A percentile compares a stretch with the other conserved stretches of the same genome.
These are phyloP conservation scores for Cudoniella acicularis DNA, from an alignment of 495 filamentous ascomycete genomes.

Conservation along the genomic window DNA sequence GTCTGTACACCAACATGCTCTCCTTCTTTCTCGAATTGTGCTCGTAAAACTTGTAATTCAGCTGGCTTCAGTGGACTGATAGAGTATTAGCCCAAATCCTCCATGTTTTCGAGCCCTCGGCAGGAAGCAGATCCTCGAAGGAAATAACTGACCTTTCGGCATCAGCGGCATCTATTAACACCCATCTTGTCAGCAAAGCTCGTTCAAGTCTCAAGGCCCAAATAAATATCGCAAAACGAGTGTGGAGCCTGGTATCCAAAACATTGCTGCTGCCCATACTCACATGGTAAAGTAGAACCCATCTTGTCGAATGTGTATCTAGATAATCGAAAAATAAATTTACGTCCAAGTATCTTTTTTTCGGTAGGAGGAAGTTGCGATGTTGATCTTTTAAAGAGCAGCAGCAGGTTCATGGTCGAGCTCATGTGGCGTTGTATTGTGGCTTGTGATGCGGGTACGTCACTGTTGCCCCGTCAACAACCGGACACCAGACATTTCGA, in stretches of 20 bases:
- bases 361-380: constrained; percentile 14
- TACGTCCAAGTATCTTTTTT: no score
- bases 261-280: constrained; percentile 28
- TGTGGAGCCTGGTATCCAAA: constrained; percentile 24
- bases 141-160: constrained; percentile 73
- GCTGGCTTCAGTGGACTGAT: constrained; percentile 73
- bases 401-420: neutral
- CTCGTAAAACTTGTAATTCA: constrained; percentile 84
- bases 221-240: constrained; percentile 23
- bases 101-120: neutral
- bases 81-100: constrained; percentile 1
- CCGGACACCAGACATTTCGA: neutral
- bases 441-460: constrained; percentile 21
- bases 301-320: constrained; percentile 40
- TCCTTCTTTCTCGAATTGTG: constrained; percentile 95
- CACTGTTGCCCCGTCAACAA: constrained; percentile 16
- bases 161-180: constrained; percentile 81
- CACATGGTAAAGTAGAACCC: constrained; percentile 70
- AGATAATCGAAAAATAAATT: no score
- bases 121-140: neutral
- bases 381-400: constrained; percentile 5
- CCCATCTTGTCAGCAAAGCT: constrained; percentile 24
- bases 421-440: constrained; percentile 19
- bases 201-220: constrained; percentile 18
- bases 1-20: constrained; percentile 95